Conservation (phyloP, 139 green algal genomes). For the Coccomyxa sp. region DNA sequence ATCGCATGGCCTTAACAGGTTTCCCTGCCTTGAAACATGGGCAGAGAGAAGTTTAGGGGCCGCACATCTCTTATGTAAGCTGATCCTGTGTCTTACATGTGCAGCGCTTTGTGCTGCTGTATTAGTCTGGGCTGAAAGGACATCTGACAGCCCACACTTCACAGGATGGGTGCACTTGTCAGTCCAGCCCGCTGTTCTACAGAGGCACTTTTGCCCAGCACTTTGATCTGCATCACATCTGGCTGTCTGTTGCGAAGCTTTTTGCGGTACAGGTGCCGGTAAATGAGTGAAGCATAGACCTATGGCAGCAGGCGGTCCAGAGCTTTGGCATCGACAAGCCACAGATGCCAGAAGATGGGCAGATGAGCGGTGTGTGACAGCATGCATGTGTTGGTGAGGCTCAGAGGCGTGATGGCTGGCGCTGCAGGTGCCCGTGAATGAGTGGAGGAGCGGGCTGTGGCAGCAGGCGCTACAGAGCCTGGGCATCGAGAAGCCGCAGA, state of each 20-base stretch:
- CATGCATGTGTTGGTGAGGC: no score
- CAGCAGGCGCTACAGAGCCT: constrained; percentile 12
- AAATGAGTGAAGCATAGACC: not conserved
- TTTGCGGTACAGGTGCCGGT: not conserved
- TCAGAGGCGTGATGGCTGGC: not conserved
- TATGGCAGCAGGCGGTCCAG: not conserved
- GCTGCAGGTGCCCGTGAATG: constrained; percentile 23
- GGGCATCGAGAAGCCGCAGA: not conserved
- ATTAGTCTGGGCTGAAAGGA: no score
- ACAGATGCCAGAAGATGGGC: not conserved
- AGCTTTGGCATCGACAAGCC: not conserved
- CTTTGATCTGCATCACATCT: no score
- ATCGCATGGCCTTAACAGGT: constrained; percentile 22
- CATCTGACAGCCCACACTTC: no score
- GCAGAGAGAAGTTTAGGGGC: constrained; percentile 31
- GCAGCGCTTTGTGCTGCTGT: no score
- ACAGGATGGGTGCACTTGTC: no score
- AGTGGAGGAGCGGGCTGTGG: constrained; percentile 34
- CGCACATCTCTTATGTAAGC: constrained; percentile 14
- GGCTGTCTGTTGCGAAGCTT: no score
- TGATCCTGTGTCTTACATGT: no score
- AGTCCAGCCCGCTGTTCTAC: no score
- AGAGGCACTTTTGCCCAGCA: no score
- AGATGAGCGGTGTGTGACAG: no score
- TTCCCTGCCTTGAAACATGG: constrained; percentile 30